Evolutionary conservation across 2,329 filamentous ascomycete genomes (phyloP), one percentile per base, ranked within the genome.

Genomic region (Calycina marina): DNA sequence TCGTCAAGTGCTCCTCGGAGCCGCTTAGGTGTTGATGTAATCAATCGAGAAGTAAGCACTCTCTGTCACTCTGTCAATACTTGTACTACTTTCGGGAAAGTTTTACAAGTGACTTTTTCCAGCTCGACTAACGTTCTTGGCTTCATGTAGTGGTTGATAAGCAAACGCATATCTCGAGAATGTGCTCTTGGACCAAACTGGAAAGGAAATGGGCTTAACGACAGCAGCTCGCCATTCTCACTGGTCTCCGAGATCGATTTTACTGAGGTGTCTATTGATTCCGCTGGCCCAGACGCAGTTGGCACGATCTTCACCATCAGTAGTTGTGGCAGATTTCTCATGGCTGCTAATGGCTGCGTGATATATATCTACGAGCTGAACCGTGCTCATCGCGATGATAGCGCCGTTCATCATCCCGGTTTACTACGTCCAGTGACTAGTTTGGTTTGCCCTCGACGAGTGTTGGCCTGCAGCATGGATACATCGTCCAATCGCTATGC

Each of bases 381-480:
- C 26, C 41, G 35, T 5, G 40, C 31, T 30, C 40, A 43, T 12
- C 26, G 26, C 4, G 16, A 25, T 12, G 29, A 35, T 13, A 14
- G 11, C 13, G 25, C 9, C 25, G 30, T 26, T 11, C 31, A 18
- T 11, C 25, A 34, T 5, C 44, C 50, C 38, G 42, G 54, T 36
- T 42, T 45, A 44, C 32, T 67, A 34, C 40, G 54, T 26, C 64
- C 63, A 2, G 49, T 72, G 11, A 61, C 69, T 1, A 65, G 56
- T 25, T 61, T 79, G 8, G 47, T 62, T 10, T 77, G 72, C 42
- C 70, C 69, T 9, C 56, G 60, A 11, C 56, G 62, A 27, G 65
- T 77, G 2, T 48, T 79, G 4, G 62, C 65, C 3, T 67, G 71
- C 43, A 69, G 68, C 39, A 74, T 79, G 62, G 71, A 78, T 47